Conservation (phyloP, 1,284 basidiomycete species). For the Trichosporon sp. region DNA sequence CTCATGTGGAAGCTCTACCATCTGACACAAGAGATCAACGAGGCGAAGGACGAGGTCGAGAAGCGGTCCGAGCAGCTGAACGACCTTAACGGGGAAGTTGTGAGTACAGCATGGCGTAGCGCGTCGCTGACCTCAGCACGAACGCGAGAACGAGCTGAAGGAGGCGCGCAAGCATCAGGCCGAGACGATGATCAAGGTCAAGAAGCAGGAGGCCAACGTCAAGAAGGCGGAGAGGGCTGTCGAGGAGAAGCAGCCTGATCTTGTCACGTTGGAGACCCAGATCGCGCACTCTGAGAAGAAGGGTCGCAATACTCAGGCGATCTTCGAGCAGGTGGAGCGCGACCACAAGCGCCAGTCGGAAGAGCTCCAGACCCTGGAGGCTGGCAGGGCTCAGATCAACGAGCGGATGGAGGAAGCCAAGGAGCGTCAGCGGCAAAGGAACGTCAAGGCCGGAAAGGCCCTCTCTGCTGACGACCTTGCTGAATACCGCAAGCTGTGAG, state of each 20-base stretch:
- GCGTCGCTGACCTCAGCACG: conserved; percentile 39
- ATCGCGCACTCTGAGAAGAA: conserved; percentile 80
- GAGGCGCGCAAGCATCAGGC: conserved; percentile 73
- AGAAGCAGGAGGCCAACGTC: conserved; percentile 69
- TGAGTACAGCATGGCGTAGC: conserved; percentile 18
- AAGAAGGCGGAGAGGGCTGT: conserved; percentile 76
- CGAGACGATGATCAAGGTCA: conserved; percentile 64
- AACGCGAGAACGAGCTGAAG: conserved; percentile 64
- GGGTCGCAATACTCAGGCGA: conserved; percentile 62
- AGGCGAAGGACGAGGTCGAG: conserved; percentile 65
- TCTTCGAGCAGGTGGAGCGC: conserved; percentile 62
- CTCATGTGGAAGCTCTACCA: conserved; percentile 87
- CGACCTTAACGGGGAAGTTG: conserved; percentile 64
- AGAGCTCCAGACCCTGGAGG: conserved; percentile 59
- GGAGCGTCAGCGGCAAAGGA: conserved; percentile 70
- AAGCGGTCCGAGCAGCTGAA: conserved; percentile 65
- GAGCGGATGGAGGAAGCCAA: conserved; percentile 70
- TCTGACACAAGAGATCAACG: conserved; percentile 74
- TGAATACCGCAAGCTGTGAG: conserved; percentile 80
- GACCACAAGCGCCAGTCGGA: conserved; percentile 65
- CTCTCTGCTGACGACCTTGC: conserved; percentile 77
- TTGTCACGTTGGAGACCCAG: conserved; percentile 76
- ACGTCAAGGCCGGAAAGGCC: conserved; percentile 65
- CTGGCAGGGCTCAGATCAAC: conserved; percentile 65
- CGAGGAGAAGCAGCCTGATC: conserved; percentile 80